Base-by-base conservation (phyloP, 768 basidiomycete species). In the Xerocomellus amylosporus region DNA sequence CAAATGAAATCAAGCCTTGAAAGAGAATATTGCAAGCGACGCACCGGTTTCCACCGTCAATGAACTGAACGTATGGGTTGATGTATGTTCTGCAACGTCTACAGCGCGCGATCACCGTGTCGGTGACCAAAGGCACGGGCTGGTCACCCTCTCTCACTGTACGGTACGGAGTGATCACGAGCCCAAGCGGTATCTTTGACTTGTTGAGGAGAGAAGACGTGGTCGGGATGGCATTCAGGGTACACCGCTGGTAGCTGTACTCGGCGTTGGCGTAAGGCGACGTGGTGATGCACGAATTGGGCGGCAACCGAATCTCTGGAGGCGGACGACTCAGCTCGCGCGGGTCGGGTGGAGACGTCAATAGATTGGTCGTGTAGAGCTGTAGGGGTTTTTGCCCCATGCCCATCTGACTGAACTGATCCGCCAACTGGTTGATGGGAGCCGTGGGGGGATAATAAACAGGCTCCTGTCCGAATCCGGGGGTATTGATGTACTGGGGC, bases 41-140 rank as follows among this genome's bases (percentile, higher is more conserved):
- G 56, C 59, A 87, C 82, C 93, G 85, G 73, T 93, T 95, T 30
- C 97, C 97, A 51, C 94, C 94, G 64, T 99, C 97, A 64, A 98
- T 92, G 71, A 98, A 98, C 65, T 93, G 92, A 20, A 97, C 94
- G 65, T 90, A 98, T 4, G 96, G 94, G 67, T 98, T 96, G 72
- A 98, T 98, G 74, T 98, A 98, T 34, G 93, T 88, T 67, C 96
- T 84, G 78, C 96, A 98, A 19, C 96, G 83, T 58, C 96, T 82
- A 75, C 96, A 98, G 41, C 96, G 88, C 40, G 96, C 95, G 64
- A 98, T 98, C 41, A 98, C 89, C 0, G 90, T 93, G 68, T 98
- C 96, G 0, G 88, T 84, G 9, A 98, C 84, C 38, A 98, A 78
- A n/a, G 93, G 92, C 20, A 98, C 91, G 1, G 83, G 80, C 39